Evolutionary conservation across 352 stramenopile species (phyloP).

Genomic region (Stramenopiles sp.): DNA sequence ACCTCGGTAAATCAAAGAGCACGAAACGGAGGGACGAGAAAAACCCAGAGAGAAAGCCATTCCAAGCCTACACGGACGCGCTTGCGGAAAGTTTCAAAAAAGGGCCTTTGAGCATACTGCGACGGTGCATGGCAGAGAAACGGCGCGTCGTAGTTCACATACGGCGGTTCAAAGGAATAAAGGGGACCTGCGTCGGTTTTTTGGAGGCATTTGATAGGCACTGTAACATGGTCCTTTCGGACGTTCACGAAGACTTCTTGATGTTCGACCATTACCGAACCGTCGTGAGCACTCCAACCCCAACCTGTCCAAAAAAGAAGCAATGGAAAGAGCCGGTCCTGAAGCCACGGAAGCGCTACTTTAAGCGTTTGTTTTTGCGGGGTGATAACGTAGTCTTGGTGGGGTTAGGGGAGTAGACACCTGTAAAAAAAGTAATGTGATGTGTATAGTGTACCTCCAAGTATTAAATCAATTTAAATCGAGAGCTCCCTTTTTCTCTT

Average conservation of each 20-base stretch:
- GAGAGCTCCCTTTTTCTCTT: no score
- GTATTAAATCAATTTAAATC: no score
- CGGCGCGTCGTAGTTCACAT: slow-evolving; percentile 56
- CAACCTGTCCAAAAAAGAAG: no score
- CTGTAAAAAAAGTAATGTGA: no score
- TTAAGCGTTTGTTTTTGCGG: slow-evolving; percentile 66
- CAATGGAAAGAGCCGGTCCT: no score
- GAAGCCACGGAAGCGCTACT: slow-evolving; percentile 8
- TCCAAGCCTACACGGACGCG: no score
- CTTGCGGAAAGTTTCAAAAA: slow-evolving; percentile 42
- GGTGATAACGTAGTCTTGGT: slow-evolving; percentile 72
- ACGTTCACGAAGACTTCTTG: slow-evolving; percentile 56
- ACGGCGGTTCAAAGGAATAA: slow-evolving; percentile 64
- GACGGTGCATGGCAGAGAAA: slow-evolving; percentile 42
- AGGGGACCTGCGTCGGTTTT: slow-evolving; percentile 62
- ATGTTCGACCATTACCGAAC: background rate
- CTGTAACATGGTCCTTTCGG: slow-evolving; percentile 71
- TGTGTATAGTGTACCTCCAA: no score
- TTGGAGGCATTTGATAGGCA: slow-evolving; percentile 83
- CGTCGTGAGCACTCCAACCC: background rate
- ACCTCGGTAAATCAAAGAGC: no score
- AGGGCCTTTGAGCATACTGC: slow-evolving; percentile 56
- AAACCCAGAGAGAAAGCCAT: no score
- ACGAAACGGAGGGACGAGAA: no score
- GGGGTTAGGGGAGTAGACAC: no score